Conservation (phyloP, 2,329 filamentous ascomycete species). For the Ophiostoma tasmaniense region DNA sequence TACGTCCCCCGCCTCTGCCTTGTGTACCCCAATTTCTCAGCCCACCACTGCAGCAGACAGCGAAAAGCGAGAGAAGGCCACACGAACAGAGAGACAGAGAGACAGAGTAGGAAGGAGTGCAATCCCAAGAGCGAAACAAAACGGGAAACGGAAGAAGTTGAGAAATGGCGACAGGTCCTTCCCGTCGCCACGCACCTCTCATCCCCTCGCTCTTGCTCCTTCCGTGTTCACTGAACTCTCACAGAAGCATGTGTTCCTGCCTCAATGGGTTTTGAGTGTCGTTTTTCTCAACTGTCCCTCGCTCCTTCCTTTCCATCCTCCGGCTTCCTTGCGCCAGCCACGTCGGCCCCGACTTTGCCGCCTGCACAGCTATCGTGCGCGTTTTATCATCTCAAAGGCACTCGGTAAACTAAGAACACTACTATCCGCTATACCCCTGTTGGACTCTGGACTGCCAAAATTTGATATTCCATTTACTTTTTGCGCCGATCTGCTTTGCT, state of each 20-base stretch:
- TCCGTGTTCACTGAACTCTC: neutral
- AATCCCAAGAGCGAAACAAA: neutral
- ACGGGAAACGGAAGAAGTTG: neutral
- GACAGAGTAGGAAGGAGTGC: neutral
- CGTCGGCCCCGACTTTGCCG: neutral
- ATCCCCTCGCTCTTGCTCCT: neutral
- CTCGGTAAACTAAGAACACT: neutral
- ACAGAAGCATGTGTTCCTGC: neutral
- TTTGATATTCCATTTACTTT: neutral
- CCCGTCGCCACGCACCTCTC: neutral
- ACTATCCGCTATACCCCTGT: neutral
- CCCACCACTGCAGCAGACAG: neutral
- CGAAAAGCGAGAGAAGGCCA: neutral
- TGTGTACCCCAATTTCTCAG: constrained; percentile 3
- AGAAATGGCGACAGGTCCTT: neutral
- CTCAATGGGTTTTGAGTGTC: neutral
- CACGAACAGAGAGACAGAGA: no score
- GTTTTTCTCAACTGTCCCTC: neutral
- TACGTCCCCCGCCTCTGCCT: constrained; percentile 3
- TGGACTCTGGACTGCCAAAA: neutral
- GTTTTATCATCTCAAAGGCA: neutral
- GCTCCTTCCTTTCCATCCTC: neutral
- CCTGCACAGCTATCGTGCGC: neutral
- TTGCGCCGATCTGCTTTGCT: neutral
- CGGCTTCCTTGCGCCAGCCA: neutral